phyloP scores from a whole-genome alignment of 2,329 filamentous ascomycete species.

The Claviceps monticola region DNA sequence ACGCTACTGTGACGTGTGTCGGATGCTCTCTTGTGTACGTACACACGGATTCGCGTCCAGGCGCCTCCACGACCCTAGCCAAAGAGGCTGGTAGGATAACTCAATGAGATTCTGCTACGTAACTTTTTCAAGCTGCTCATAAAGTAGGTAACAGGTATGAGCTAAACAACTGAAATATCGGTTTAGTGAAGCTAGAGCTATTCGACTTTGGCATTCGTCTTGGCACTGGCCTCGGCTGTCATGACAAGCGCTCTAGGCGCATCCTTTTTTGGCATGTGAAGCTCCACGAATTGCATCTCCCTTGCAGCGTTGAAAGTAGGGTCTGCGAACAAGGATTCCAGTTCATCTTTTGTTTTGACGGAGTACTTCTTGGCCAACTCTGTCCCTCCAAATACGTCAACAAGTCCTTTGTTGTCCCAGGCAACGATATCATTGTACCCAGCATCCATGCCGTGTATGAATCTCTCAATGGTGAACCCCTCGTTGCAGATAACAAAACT shows the following conservation, averaged over 20 bases:
- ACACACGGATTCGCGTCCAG: too few species aligned
- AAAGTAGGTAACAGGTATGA: too few species aligned
- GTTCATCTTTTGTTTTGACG: slow-evolving; percentile 54
- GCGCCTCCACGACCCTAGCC: too few species aligned
- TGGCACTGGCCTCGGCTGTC: slow-evolving; percentile 58
- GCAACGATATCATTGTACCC: slow-evolving; percentile 66
- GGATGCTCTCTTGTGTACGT: too few species aligned
- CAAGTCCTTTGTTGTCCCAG: slow-evolving; percentile 61
- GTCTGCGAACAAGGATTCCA: slow-evolving; percentile 51
- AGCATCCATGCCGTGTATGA: slow-evolving; percentile 71
- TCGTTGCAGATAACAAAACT: slow-evolving; percentile 77
- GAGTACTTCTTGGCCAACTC: slow-evolving; percentile 47
- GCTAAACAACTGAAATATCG: too few species aligned
- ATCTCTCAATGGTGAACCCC: slow-evolving; percentile 80
- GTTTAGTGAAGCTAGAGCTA: slow-evolving; percentile 7
- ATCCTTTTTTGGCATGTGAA: slow-evolving; percentile 69
- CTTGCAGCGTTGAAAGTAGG: slow-evolving; percentile 45
- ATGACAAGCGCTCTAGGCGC: slow-evolving; percentile 56
- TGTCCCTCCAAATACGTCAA: slow-evolving; percentile 53
- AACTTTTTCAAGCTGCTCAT: too few species aligned
- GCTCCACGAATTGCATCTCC: slow-evolving; percentile 58
- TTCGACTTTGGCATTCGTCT: slow-evolving; percentile 41
- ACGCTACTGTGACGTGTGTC: too few species aligned
- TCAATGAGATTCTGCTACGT: too few species aligned
- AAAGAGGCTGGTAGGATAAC: too few species aligned